A percentile compares a stretch with the other conserved stretches of the same genome.
Evolutionary conservation across 192 early-diverging fungal species (phyloP).

Genomic region (Thamnidium elegans): DNA sequence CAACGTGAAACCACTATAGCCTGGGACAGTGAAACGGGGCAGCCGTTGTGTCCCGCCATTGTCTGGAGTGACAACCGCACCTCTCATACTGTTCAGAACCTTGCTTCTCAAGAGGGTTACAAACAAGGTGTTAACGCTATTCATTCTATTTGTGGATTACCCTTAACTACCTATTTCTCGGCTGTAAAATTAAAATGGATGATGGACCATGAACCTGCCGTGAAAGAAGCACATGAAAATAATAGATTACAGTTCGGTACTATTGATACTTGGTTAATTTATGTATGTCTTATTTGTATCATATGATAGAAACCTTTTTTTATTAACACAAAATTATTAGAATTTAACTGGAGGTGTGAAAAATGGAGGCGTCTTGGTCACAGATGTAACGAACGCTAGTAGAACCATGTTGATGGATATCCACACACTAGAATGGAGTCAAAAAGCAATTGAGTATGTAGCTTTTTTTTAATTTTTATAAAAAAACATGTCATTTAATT

Average conservation of each 20-base stretch:
- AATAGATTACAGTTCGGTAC: constrained; percentile 82
- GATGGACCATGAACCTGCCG: constrained; percentile 74
- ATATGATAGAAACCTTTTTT: not conserved
- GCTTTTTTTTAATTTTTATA: not conserved
- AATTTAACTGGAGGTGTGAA: constrained; percentile 80
- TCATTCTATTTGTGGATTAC: constrained; percentile 72
- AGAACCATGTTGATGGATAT: constrained; percentile 96
- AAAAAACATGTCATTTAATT: not conserved
- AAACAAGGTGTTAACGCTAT: constrained; percentile 38
- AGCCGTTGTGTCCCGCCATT: constrained; percentile 80
- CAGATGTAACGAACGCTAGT: constrained; percentile 91
- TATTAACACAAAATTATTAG: constrained; percentile 26
- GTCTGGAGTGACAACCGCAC: constrained; percentile 93
- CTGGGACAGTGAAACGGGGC: constrained; percentile 83
- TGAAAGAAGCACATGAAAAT: constrained; percentile 71
- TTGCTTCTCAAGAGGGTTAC: constrained; percentile 47
- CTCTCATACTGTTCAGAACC: constrained; percentile 60
- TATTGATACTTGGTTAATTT: constrained; percentile 93
- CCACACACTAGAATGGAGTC: constrained; percentile 76
- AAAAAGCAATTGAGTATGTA: constrained; percentile 48
- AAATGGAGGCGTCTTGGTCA: constrained; percentile 67
- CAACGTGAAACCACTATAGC: constrained; percentile 90
- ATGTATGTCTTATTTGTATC: constrained; percentile 44
- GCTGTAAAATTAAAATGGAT: constrained; percentile 92
- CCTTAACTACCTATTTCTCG: constrained; percentile 89